phyloP scores from a whole-genome alignment of 2,329 filamentous ascomycete species.

The Fusarium illudens region DNA sequence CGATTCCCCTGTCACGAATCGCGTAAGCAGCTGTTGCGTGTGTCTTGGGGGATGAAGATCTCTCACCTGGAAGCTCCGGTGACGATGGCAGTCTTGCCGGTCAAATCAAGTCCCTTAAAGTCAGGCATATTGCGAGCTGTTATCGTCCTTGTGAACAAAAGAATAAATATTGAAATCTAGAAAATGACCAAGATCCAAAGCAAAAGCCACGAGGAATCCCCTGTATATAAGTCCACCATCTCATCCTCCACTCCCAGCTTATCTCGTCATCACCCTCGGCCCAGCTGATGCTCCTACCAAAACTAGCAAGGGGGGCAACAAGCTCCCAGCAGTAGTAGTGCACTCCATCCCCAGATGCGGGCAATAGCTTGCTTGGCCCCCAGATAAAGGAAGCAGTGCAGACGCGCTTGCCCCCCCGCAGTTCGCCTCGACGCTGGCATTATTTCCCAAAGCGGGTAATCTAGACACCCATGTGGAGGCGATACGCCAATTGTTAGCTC shows the following conservation, averaged over 20 bases:
- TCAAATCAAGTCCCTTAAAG: constrained; percentile 34
- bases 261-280: not conserved
- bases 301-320: not conserved
- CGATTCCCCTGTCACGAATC: constrained; percentile 22
- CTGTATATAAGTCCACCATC: not conserved
- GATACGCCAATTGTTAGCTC: not conserved
- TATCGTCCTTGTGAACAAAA: not conserved
- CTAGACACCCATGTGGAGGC: not conserved
- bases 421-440: not conserved
- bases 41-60: not conserved
- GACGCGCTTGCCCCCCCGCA: not conserved
- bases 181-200: not conserved
- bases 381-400: not conserved
- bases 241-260: not conserved
- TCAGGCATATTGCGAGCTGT: not conserved
- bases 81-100: constrained; percentile 39
- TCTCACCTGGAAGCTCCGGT: constrained; percentile 33
- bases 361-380: not conserved
- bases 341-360: not conserved
- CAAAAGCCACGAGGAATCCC: not conserved
- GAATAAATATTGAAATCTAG: not conserved
- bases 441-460: not conserved
- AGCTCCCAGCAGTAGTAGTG: not conserved
- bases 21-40: not conserved
- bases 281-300: not conserved